Percentiles rank a stretch among this genome's conserved stretches.
phyloP scores from a whole-genome alignment of 371 early-diverging fungal species.

The Mucor mucedo region DNA sequence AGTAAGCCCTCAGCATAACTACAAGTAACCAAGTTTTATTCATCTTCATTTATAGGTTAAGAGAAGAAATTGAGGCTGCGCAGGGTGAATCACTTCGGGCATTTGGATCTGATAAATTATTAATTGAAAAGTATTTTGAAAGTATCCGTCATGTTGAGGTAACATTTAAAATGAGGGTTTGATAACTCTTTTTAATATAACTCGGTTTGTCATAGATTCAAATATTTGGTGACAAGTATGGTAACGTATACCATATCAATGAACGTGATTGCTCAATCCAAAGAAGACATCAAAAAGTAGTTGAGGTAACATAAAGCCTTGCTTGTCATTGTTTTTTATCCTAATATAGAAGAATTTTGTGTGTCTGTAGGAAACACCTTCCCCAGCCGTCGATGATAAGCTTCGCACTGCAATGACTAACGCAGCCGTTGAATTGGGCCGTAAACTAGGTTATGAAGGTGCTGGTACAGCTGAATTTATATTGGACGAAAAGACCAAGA shows the following conservation, averaged over 20 bases:
- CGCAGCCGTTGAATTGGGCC: slow-evolving; percentile 65
- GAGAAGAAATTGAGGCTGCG: slow-evolving; percentile 82
- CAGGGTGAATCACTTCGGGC: slow-evolving; percentile 83
- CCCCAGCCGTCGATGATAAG: slow-evolving; percentile 53
- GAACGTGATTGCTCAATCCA: slow-evolving; percentile 92
- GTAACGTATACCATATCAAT: slow-evolving; percentile 83
- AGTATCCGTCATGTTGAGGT: slow-evolving; percentile 92
- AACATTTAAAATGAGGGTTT: not conserved
- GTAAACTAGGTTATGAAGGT: slow-evolving; percentile 63
- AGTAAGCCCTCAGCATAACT: slow-evolving; percentile 27
- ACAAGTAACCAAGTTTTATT: not conserved
- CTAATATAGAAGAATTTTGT: slow-evolving; percentile 16
- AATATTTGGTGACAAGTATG: slow-evolving; percentile 81
- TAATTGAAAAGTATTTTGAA: slow-evolving; percentile 94
- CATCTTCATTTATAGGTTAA: slow-evolving; percentile 53
- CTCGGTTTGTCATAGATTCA: slow-evolving; percentile 58
- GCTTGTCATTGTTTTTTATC: slow-evolving; percentile 18
- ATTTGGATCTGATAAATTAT: slow-evolving; percentile 89
- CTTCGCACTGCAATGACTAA: slow-evolving; percentile 60
- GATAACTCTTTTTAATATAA: too few species aligned
- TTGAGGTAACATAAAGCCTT: slow-evolving; percentile 61
- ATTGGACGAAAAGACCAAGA: slow-evolving; percentile 65
- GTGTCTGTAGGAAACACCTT: slow-evolving; percentile 59
- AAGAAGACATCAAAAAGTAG: slow-evolving; percentile 86
- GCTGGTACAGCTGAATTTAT: slow-evolving; percentile 91